phyloP scores from a whole-genome alignment of 345 rosid species.

The Pugionium dolabratum region DNA sequence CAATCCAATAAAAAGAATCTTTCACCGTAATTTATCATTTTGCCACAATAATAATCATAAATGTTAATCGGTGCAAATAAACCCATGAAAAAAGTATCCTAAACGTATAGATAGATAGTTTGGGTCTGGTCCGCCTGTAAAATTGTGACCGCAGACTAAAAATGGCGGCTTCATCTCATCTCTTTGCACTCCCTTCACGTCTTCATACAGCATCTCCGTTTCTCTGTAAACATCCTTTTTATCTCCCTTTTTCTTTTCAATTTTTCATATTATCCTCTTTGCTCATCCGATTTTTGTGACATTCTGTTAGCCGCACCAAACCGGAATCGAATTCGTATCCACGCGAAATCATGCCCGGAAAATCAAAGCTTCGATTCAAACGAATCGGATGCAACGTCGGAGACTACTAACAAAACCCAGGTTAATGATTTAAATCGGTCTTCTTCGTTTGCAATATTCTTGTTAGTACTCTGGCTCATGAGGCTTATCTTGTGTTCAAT shows the following conservation, averaged over 20 bases:
- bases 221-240: conserved; percentile 10
- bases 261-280: too few species aligned
- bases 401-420: conserved; percentile 21
- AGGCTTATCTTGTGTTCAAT: too few species aligned
- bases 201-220: conserved; percentile 28
- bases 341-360: conserved; percentile 32
- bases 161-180: conserved; percentile 41
- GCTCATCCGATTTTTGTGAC: too few species aligned
- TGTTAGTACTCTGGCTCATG: not conserved
- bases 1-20: too few species aligned
- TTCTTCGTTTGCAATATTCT: not conserved
- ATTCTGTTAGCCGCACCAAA: conserved; percentile 11
- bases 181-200: conserved; percentile 36
- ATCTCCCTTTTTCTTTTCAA: not conserved
- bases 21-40: too few species aligned
- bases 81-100: not conserved
- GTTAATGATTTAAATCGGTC: not conserved
- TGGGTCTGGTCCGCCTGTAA: conserved; percentile 23
- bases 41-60: too few species aligned
- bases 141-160: conserved; percentile 35
- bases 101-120: conserved; percentile 4
- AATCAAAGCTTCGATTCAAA: conserved; percentile 25
- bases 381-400: conserved; percentile 21
- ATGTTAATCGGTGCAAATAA: too few species aligned
- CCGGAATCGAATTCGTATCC: conserved; percentile 29